A percentile compares a stretch with the other conserved stretches of the same genome.
Conservation (phyloP, 192 early-diverging fungal genomes). For the Entrophospora sp. region DNA sequence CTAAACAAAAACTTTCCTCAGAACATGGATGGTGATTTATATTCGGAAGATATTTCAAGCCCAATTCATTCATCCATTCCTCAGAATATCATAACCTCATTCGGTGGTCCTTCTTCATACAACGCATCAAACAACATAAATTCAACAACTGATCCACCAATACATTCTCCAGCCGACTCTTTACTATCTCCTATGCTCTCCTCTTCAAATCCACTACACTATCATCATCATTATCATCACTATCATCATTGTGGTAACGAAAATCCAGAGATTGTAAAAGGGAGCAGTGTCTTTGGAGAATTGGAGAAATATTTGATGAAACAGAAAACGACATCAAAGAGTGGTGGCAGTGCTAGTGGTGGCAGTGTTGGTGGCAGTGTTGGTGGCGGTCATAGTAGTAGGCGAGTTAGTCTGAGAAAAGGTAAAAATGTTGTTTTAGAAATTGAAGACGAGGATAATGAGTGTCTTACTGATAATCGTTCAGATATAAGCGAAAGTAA, state of each 20-base stretch:
- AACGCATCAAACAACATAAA: not conserved
- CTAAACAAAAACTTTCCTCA: not conserved
- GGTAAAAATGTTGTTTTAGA: not conserved
- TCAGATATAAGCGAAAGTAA: slow-evolving; percentile 7
- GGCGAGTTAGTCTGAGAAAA: not conserved
- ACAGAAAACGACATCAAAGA: not conserved
- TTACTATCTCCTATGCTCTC: slow-evolving; percentile 9
- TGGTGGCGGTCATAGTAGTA: not conserved
- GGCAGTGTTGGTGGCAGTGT: not conserved
- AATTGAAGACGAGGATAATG: slow-evolving; percentile 2
- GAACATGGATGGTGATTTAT: slow-evolving; percentile 2
- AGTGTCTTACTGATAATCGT: not conserved
- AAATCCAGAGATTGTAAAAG: slow-evolving; percentile 10
- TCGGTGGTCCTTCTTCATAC: no score
- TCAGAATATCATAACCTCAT: no score
- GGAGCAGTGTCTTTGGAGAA: slow-evolving; percentile 17
- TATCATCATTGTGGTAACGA: slow-evolving; percentile 13
- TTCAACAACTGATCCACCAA: not conserved
- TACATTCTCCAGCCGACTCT: slow-evolving; percentile 7
- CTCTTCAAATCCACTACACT: slow-evolving; percentile 18
- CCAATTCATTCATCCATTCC: no score
- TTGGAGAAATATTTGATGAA: slow-evolving; percentile 15
- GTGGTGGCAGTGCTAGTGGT: not conserved
- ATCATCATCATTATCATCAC: slow-evolving; percentile 22
- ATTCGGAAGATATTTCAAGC: not conserved